Evolutionary conservation across 1,284 basidiomycete genomes (phyloP), one percentile per base, ranked within the genome.

Genomic region (Sanghuangporus baumii): DNA sequence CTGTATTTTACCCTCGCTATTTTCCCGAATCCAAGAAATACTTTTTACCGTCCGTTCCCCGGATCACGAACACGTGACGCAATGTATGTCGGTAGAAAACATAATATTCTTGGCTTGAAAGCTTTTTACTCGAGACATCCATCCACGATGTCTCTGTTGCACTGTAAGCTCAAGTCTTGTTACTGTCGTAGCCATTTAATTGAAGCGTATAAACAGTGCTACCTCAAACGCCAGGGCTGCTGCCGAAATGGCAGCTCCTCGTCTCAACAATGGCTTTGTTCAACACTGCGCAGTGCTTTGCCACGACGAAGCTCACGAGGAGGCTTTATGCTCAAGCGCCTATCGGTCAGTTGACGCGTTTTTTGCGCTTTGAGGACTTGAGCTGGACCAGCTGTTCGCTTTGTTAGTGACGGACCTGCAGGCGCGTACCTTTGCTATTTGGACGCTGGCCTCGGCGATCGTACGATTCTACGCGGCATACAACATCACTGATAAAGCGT

Each of bases 391-490:
- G 55, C 20, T 18, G 34, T 23, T 11, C 38, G 16, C 26, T 59
- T 6, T 9, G 18, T n/a, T 74, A 96, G 95, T 97, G 20, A 94
- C 89, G 8, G 76, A 81, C 14, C 80, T 98, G 14, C 91, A 95
- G 66, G 89, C 92, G 37, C 84, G 95, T 48, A 91, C 93, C 1
- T 96, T 96, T 72, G 94, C 83, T 2, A 81, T 86, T 0, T 98
- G 95, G 94, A 96, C 94, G 0, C 75, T 94, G 60, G 88, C 89
- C 18, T 86, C 93, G 3, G 91, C 91, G 14, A 76, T 90, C 31
- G 84, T 97, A 55, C 86, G 95, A 31, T 77, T 81, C 55, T 93
- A 94, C 69, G 91, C 93, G 11, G 93, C 95, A 6, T 96, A 94
- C 75, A 81, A 97, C 71, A 90, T 97, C 67, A 78, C 87, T 60